These are phyloP conservation scores for Brachypodium distachyon DNA, from an alignment of 202 grass and related monocot species.

Conservation along the genomic window DNA sequence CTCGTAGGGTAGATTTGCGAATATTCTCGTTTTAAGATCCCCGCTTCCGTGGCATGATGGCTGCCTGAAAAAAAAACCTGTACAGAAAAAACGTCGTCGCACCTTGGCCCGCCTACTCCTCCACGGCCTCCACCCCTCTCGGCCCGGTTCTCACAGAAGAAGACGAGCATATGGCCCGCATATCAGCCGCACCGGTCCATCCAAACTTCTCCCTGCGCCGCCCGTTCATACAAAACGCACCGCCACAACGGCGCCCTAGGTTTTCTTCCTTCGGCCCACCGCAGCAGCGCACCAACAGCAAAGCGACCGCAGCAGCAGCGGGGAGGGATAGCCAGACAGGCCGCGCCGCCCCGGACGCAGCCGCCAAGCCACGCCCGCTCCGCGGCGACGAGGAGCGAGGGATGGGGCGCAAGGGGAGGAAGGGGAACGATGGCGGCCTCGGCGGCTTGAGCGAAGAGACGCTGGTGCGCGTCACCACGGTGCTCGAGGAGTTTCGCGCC, in stretches of 20 bases:
- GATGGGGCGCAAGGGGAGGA: slow-evolving; percentile 47
- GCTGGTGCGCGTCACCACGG: slow-evolving; percentile 23
- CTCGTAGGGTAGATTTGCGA: no score
- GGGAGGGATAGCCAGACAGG: neutral
- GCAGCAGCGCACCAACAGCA: neutral
- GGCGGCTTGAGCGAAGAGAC: slow-evolving; percentile 29
- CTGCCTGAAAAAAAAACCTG: neutral
- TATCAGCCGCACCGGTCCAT: neutral
- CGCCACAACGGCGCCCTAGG: slow-evolving; percentile 26
- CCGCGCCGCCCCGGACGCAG: neutral
- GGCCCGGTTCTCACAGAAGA: neutral
- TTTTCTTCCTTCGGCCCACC: slow-evolving; percentile 25
- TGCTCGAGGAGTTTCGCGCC: slow-evolving; percentile 52
- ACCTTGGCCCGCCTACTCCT: neutral
- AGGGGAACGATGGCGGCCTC: neutral
- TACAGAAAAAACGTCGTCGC: neutral
- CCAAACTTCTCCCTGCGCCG: neutral
- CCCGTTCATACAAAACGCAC: neutral
- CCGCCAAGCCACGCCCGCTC: neutral
- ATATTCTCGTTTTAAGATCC: no score
- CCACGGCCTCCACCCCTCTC: neutral
- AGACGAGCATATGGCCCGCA: neutral
- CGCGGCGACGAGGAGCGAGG: neutral
- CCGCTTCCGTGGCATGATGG: neutral
- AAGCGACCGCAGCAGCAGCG: slow-evolving; percentile 12